Percentiles rank a stretch among this genome's conserved stretches.
Conservation (phyloP, 805 yeast genomes). For the Priceomyces medius region DNA sequence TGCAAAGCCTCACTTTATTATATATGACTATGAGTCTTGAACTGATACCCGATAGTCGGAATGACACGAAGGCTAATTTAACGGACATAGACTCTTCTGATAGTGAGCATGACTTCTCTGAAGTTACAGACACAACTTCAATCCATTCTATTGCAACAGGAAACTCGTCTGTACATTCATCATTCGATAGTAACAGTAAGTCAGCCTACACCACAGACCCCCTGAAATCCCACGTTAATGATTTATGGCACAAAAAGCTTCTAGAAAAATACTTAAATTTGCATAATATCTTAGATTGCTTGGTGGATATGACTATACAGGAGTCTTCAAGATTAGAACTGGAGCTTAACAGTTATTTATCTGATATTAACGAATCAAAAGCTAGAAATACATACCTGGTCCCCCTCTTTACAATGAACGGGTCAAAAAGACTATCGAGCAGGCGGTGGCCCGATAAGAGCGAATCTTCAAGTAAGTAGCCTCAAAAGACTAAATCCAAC, state of each 20-base stretch:
- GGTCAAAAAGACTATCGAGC: background rate
- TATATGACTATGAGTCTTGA: too few relatives aligned
- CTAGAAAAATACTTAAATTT: slow-evolving; percentile 12
- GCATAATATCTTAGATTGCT: slow-evolving; percentile 22
- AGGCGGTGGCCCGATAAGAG: too few relatives aligned
- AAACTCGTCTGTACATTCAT: background rate
- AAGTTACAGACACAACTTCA: background rate
- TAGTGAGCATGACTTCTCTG: slow-evolving; percentile 1
- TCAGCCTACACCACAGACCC: background rate
- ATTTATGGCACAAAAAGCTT: slow-evolving; percentile 2
- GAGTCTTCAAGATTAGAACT: slow-evolving; percentile 20
- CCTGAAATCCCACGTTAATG: background rate
- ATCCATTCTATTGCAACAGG: background rate
- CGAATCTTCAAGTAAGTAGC: too few relatives aligned
- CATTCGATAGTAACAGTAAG: background rate
- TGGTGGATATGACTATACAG: slow-evolving; percentile 24
- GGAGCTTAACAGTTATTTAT: slow-evolving; percentile 13
- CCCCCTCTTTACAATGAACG: slow-evolving; percentile 5
- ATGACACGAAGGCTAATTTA: too few relatives aligned
- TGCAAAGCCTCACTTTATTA: too few relatives aligned
- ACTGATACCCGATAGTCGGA: too few relatives aligned
- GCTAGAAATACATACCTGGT: slow-evolving; percentile 22
- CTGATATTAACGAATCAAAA: slow-evolving; percentile 16
- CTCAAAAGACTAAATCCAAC: too few relatives aligned
- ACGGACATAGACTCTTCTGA: background rate